These are phyloP conservation scores for Avena insularis DNA, from an alignment of 176 grass and related monocot species.

Conservation along the genomic window DNA sequence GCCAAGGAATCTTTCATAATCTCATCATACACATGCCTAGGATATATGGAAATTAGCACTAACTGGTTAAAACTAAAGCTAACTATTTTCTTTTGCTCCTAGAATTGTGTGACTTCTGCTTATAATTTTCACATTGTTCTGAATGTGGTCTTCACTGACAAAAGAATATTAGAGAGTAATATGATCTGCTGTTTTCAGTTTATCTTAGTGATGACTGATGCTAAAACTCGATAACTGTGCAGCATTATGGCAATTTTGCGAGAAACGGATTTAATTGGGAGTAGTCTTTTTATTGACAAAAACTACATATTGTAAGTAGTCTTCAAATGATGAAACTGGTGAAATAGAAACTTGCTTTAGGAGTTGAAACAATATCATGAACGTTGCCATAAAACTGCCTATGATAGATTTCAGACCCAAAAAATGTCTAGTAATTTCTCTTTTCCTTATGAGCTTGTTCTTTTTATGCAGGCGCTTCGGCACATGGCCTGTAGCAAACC, in stretches of 20 bases:
- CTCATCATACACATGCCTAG: not conserved
- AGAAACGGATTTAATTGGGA: not conserved
- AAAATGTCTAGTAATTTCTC: not conserved
- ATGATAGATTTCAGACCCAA: conserved; percentile 24
- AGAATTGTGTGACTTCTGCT: conserved; percentile 2
- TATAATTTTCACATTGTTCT: conserved; percentile 9
- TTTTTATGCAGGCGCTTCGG: conserved; percentile 69
- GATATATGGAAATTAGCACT: not conserved
- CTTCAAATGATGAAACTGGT: not conserved
- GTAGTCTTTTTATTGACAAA: not conserved
- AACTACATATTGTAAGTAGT: not conserved
- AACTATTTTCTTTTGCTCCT: not conserved
- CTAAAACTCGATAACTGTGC: not conserved
- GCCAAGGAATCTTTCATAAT: not conserved
- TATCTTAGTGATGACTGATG: conserved; percentile 22
- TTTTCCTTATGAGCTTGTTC: conserved; percentile 14
- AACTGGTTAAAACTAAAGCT: conserved; percentile 6
- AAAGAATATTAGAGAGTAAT: not conserved
- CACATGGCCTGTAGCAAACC: conserved; percentile 81
- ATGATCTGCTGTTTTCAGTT: not conserved
- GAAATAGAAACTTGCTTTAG: conserved; percentile 8
- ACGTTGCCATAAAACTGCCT: conserved; percentile 15
- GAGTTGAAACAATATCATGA: conserved; percentile 3
- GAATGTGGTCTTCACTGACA: conserved; percentile 25
- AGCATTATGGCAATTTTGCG: not conserved